phyloP scores from a whole-genome alignment of 768 basidiomycete species.

The Lyophyllum semitale region DNA sequence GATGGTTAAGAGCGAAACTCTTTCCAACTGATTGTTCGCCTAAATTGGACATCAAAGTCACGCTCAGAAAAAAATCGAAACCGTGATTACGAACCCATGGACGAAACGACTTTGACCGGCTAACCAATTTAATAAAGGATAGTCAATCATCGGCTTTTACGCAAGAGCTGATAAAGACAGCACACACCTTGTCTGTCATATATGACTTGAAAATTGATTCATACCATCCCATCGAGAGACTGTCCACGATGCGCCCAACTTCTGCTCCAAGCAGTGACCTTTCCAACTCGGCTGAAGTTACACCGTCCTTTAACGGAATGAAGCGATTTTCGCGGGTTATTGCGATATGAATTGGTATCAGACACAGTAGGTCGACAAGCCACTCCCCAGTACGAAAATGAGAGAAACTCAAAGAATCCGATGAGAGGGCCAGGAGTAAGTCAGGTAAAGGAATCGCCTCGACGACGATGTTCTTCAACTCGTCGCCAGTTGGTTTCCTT shows the following conservation, averaged over 20 bases:
- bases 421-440: conserved; percentile 22
- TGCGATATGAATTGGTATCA: conserved; percentile 68
- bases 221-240: conserved; percentile 63
- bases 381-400: conserved; percentile 56
- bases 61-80: background rate
- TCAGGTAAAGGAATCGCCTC: conserved; percentile 28
- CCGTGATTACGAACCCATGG: conserved; percentile 46
- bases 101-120: conserved; percentile 67
- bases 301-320: conserved; percentile 57
- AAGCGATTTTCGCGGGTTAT: conserved; percentile 62
- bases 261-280: conserved; percentile 58
- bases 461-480: conserved; percentile 40
- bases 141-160: background rate
- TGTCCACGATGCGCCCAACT: conserved; percentile 57
- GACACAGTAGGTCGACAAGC: conserved; percentile 59
- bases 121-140: conserved; percentile 22
- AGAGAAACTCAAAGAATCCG: conserved; percentile 30
- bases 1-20: conserved; percentile 58
- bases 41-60: conserved; percentile 16
- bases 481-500: conserved; percentile 51
- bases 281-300: conserved; percentile 51
- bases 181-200: conserved; percentile 51
- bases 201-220: conserved; percentile 66
- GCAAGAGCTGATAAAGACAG: background rate
- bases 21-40: conserved; percentile 70